These are phyloP conservation scores for Blastobotrys buckinghamii DNA, from an alignment of 1,139 yeast species.

Conservation along the genomic window DNA sequence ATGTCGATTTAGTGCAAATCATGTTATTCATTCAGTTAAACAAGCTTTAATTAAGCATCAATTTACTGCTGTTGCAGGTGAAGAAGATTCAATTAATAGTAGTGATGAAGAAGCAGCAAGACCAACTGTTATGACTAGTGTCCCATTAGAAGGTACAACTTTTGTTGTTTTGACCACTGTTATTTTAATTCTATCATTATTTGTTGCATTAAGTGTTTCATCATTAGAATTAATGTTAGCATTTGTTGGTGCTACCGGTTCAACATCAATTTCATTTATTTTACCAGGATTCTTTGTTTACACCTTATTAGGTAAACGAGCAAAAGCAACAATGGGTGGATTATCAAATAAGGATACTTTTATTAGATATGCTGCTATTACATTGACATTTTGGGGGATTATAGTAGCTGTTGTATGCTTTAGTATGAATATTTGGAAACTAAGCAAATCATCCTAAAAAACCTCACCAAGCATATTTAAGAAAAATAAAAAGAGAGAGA, in stretches of 20 bases:
- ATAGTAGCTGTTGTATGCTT: conserved; percentile 74
- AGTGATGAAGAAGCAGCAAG: conserved; percentile 12
- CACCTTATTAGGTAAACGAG: conserved; percentile 39
- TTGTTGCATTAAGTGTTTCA: conserved; percentile 68
- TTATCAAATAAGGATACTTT: conserved; percentile 14
- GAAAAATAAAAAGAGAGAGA: no score
- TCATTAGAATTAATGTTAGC: conserved; percentile 85
- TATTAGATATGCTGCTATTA: conserved; percentile 54
- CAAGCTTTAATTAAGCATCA: conserved; percentile 9
- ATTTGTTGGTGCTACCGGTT: conserved; percentile 92
- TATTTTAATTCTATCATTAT: conserved; percentile 57
- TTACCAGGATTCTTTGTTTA: conserved; percentile 89
- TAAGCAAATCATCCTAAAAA: no score
- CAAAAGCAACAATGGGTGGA: conserved; percentile 11
- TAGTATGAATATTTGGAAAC: conserved; percentile 50
- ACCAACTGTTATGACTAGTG: conserved; percentile 16
- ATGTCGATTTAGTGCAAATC: conserved; percentile 76
- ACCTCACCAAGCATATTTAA: no score
- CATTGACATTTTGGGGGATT: conserved; percentile 67
- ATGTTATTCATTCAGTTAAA: conserved; percentile 53
- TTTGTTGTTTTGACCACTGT: conserved; percentile 61
- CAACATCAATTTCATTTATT: conserved; percentile 87
- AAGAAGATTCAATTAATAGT: conserved; percentile 12
- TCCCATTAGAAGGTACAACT: conserved; percentile 46
- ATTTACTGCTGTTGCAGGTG: conserved; percentile 13